Conservation (phyloP, 495 filamentous ascomycete genomes). For the Aspergillus kassunensis region DNA sequence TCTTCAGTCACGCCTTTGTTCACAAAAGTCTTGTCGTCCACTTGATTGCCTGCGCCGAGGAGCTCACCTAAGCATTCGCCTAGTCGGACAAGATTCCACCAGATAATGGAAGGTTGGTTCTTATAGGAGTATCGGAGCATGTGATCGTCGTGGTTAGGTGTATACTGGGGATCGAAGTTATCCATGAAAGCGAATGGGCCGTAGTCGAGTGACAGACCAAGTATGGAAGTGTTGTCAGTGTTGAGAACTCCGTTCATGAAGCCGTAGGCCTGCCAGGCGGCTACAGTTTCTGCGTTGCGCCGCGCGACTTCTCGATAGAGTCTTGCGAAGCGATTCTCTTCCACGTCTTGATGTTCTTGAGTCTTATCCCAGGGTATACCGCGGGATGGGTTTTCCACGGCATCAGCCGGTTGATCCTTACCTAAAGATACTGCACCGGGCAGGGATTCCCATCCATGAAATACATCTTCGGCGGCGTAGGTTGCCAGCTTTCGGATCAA, state of each 20-base stretch:
- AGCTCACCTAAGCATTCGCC: conserved; percentile 90
- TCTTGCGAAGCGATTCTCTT: conserved; percentile 81
- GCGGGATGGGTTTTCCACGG: conserved; percentile 39
- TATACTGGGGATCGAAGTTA: conserved; percentile 90
- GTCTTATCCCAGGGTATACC: conserved; percentile 52
- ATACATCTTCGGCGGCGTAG: conserved; percentile 81
- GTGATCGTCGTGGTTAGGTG: conserved; percentile 94
- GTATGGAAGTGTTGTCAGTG: conserved; percentile 92
- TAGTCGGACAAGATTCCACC: conserved; percentile 96
- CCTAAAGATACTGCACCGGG: conserved; percentile 47
- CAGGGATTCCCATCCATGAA: conserved; percentile 76
- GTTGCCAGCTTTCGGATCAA: conserved; percentile 68
- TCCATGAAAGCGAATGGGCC: conserved; percentile 97
- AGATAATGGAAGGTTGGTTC: conserved; percentile 93
- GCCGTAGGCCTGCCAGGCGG: conserved; percentile 92
- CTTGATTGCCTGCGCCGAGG: conserved; percentile 63
- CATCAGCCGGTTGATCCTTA: conserved; percentile 33
- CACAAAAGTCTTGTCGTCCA: conserved; percentile 68
- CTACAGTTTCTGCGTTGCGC: conserved; percentile 83
- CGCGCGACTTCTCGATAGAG: conserved; percentile 85
- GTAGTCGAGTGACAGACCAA: conserved; percentile 85
- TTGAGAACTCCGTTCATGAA: conserved; percentile 98
- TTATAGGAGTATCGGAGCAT: conserved; percentile 82
- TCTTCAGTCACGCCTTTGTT: conserved; percentile 66
- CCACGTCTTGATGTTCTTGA: conserved; percentile 58